Conservation (phyloP, 345 rosid species). For the Arabidopsis suecica region DNA sequence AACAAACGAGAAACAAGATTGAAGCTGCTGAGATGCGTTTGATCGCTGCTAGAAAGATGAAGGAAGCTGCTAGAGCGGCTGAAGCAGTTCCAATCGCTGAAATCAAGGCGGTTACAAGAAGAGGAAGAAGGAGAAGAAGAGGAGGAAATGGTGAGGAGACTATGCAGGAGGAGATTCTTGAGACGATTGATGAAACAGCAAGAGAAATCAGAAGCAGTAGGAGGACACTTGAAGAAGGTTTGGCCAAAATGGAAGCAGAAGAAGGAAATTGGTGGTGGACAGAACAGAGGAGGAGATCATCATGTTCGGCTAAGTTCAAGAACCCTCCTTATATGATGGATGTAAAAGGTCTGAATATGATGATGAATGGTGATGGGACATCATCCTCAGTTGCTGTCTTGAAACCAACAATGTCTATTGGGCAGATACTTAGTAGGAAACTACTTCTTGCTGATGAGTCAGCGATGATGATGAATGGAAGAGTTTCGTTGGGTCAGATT, state of each 20-base stretch:
- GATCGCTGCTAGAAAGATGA: slow-evolving; percentile 84
- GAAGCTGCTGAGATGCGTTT: slow-evolving; percentile 75
- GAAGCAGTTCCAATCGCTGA: slow-evolving; percentile 88
- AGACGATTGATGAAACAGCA: slow-evolving; percentile 71
- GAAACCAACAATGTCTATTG: slow-evolving; percentile 80
- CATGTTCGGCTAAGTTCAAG: slow-evolving; percentile 63
- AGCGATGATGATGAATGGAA: slow-evolving; percentile 52
- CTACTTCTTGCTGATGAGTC: slow-evolving; percentile 71
- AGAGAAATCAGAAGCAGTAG: slow-evolving; percentile 74
- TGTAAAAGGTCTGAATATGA: slow-evolving; percentile 38
- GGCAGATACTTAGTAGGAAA: slow-evolving; percentile 91
- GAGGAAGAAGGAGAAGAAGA: slow-evolving; percentile 35
- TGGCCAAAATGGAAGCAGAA: slow-evolving; percentile 69
- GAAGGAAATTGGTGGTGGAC: slow-evolving; percentile 63
- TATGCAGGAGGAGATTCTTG: slow-evolving; percentile 55
- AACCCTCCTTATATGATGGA: slow-evolving; percentile 41
- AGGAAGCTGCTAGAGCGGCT: slow-evolving; percentile 86
- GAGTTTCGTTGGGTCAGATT: slow-evolving; percentile 82
- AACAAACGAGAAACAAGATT: slow-evolving; percentile 67
- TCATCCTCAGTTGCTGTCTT: slow-evolving; percentile 51
- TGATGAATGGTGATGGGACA: slow-evolving; percentile 36
- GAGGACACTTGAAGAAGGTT: slow-evolving; percentile 75
- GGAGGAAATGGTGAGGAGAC: slow-evolving; percentile 20
- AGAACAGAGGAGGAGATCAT: slow-evolving; percentile 50
- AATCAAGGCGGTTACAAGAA: slow-evolving; percentile 60